phyloP scores from a whole-genome alignment of 352 stramenopile genomes.

The Phytophthora europaea region DNA sequence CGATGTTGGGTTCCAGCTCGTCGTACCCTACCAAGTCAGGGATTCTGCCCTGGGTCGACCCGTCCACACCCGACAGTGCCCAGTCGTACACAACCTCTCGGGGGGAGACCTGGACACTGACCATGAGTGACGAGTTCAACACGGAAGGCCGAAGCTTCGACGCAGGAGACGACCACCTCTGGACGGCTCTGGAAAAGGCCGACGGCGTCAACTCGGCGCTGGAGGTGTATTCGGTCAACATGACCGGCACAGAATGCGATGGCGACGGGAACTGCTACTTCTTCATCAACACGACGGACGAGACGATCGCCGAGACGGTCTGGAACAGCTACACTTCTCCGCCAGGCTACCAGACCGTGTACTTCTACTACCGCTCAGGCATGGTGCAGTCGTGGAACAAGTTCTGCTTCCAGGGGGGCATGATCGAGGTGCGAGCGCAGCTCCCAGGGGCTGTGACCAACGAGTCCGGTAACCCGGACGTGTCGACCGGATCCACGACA shows the following conservation, averaged over 20 bases:
- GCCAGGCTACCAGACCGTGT: constrained; percentile 32
- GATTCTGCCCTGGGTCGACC: constrained; percentile 29
- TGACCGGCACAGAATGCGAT: constrained; percentile 51
- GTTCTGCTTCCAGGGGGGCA: constrained; percentile 57
- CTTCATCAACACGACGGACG: constrained; percentile 54
- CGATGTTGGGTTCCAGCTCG: constrained; percentile 13
- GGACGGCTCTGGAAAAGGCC: constrained; percentile 89
- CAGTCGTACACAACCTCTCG: constrained; percentile 29
- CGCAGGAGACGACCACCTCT: constrained; percentile 94
- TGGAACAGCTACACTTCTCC: constrained; percentile 53
- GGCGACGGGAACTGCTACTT: constrained; percentile 56
- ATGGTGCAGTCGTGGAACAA: constrained; percentile 87
- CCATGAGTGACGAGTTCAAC: constrained; percentile 64
- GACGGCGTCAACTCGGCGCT: constrained; percentile 84
- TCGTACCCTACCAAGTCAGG: constrained; percentile 40
- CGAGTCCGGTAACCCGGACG: constrained; percentile 55
- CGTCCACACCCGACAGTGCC: constrained; percentile 36
- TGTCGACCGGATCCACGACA: constrained; percentile 10
- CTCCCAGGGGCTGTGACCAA: constrained; percentile 40
- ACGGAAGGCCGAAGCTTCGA: constrained; percentile 79
- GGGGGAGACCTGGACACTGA: constrained; percentile 64
- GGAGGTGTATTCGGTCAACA: constrained; percentile 92
- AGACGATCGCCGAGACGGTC: constrained; percentile 45
- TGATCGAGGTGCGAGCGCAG: constrained; percentile 89
- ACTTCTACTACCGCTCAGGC: constrained; percentile 34